Conservation (phyloP, 1,139 yeast genomes). For the Trichomonascaceae sp. region DNA sequence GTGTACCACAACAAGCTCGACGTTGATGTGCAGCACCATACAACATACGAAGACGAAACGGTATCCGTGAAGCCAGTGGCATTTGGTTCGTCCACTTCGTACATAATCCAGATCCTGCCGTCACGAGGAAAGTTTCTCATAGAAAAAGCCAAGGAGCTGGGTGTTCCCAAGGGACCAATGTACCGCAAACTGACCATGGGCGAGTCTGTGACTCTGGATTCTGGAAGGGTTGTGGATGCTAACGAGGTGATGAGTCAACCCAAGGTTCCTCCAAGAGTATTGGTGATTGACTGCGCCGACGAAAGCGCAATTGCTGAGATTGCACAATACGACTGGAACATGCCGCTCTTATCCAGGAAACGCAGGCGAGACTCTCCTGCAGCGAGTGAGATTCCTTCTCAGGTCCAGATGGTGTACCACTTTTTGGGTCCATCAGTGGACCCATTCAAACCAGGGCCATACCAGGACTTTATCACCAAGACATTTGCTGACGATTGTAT, state of each 20-base stretch:
- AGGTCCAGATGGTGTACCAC: conserved; percentile 56
- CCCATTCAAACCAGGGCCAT: conserved; percentile 26
- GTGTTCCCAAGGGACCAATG: conserved; percentile 53
- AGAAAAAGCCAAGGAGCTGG: conserved; percentile 49
- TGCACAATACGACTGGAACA: conserved; percentile 4
- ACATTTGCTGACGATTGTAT: conserved; percentile 35
- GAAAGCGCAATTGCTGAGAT: conserved; percentile 32
- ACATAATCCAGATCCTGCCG: conserved; percentile 52
- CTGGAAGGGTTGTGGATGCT: conserved; percentile 50
- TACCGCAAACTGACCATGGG: conserved; percentile 53
- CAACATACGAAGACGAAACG: conserved; percentile 36
- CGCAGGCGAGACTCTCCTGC: too few relatives aligned
- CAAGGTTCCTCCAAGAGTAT: conserved; percentile 42
- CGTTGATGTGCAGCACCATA: conserved; percentile 30
- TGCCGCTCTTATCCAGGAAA: too few relatives aligned
- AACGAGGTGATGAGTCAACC: conserved; percentile 61
- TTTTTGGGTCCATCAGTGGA: conserved; percentile 56
- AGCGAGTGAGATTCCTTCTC: too few relatives aligned
- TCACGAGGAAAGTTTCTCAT: conserved; percentile 69
- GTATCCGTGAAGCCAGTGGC: conserved; percentile 42
- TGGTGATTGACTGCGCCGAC: conserved; percentile 67
- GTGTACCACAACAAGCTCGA: conserved; percentile 72
- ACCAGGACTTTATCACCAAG: conserved; percentile 30
- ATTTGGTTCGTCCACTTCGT: conserved; percentile 31
- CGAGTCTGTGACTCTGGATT: conserved; percentile 38